These are phyloP conservation scores for Claviceps pusilla DNA, from an alignment of 2,329 filamentous ascomycete species.

Conservation along the genomic window DNA sequence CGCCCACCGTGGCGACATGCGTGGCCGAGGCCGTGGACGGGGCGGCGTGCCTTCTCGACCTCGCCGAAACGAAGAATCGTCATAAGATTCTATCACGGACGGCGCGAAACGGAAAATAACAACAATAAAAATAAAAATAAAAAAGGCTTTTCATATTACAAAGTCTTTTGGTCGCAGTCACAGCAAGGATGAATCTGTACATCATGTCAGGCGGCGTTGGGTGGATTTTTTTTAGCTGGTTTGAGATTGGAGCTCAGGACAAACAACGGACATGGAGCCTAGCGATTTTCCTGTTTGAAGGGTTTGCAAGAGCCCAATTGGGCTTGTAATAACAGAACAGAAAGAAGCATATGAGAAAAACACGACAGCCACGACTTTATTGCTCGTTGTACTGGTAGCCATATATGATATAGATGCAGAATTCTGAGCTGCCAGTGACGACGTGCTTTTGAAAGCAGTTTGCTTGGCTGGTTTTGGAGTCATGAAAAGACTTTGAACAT, in stretches of 20 bases:
- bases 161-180: background rate
- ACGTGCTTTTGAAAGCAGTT: background rate
- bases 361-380: constrained; percentile 1
- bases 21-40: constrained; percentile 26
- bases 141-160: background rate
- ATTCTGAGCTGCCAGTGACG: background rate
- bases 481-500: background rate
- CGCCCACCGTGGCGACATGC: constrained; percentile 32
- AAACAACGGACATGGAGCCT: constrained; percentile 4
- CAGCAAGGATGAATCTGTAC: constrained; percentile 16
- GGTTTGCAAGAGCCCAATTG: background rate
- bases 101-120: no score
- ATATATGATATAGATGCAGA: background rate
- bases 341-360: constrained; percentile 2
- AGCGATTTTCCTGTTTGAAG: background rate
- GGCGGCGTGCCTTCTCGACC: constrained; percentile 20
- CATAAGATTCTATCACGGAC: background rate
- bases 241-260: constrained; percentile 10
- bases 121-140: background rate
- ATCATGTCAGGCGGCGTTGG: constrained; percentile 26
- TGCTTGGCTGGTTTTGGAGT: background rate
- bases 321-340: constrained; percentile 3
- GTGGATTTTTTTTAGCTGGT: constrained; percentile 12
- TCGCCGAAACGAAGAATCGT: constrained; percentile 25
- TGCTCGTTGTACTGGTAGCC: background rate